Evolutionary conservation across 768 basidiomycete species (phyloP), one percentile per base, ranked within the genome.

Genomic region (Brasilioporus rufonigricans): DNA sequence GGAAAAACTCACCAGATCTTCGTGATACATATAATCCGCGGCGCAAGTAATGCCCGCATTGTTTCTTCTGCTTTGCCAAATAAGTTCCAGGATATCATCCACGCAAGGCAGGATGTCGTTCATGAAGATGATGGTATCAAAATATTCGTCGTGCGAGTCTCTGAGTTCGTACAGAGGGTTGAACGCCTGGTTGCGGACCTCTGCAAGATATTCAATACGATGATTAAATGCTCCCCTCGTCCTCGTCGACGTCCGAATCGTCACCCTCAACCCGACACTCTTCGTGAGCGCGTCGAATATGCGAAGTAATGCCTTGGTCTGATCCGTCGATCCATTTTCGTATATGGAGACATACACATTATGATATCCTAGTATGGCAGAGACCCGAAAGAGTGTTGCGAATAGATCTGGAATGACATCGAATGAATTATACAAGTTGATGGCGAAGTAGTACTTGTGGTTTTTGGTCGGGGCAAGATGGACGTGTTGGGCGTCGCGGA

Each of bases 351-450:
- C 93, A 68, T 87, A 98, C 65, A 98, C 93, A 70, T 99, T 99
- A 72, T 97, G 93, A 74, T 92, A 98, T 6, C 97, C 97, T 31
- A 99, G 79, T 59, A 99, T 83, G 36, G 91, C 81, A 0, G 93
- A 86, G 36, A 95, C 86, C 53, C 94, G 85, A 79, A 99, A 99
- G 62, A 99, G 87, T 21, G 94, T 94, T 31, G 93, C 87, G 71
- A 98, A 98, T 33, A 98, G 81, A 74, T 99, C 97, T 18, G 97
- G 95, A 61, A 98, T 95, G 70, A 98, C 77, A 74, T 97, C 94
- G 83, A 98, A 99, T 13, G 95, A 98, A 78, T 99, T 99, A 80
- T 98, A 98, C 55, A 98, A 79, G 74, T 99, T 99, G 81, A 99
- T 98, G 56, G 93, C 96, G 73, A 99, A 97, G 74, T 93, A 98